Percentiles rank a stretch among this genome's conserved stretches.
Conservation (phyloP, 2,329 filamentous ascomycete genomes). For the Calonectria pseudoturangicola region DNA sequence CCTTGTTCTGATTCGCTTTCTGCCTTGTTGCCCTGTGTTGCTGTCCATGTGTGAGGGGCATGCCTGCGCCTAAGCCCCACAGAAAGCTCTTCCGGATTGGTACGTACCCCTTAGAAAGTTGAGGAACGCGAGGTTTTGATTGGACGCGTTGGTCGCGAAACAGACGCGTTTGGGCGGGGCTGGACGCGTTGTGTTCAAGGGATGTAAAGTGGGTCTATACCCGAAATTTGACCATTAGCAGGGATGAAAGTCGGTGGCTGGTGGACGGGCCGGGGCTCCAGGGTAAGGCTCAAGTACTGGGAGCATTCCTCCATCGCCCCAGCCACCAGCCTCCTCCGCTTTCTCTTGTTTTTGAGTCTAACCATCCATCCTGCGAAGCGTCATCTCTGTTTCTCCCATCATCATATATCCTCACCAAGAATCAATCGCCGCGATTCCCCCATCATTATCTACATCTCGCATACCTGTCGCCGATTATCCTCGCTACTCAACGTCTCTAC, state of each 20-base stretch:
- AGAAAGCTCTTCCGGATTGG: slow-evolving; percentile 13
- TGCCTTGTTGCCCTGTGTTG: background rate
- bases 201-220: slow-evolving; percentile 45
- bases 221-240: slow-evolving; percentile 44
- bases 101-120: slow-evolving; percentile 20
- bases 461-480: slow-evolving; percentile 7
- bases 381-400: slow-evolving; percentile 53
- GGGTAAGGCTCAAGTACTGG: slow-evolving; percentile 48
- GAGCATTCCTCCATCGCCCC: slow-evolving; percentile 44
- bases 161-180: slow-evolving; percentile 52
- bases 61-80: background rate
- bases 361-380: slow-evolving; percentile 50
- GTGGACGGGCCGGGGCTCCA: slow-evolving; percentile 49
- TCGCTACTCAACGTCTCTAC: background rate
- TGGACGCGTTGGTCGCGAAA: slow-evolving; percentile 55
- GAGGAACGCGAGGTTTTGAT: slow-evolving; percentile 44
- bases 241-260: slow-evolving; percentile 51
- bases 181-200: slow-evolving; percentile 48
- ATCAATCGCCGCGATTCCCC: slow-evolving; percentile 45
- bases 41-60: slow-evolving; percentile 31
- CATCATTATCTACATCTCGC: slow-evolving; percentile 36
- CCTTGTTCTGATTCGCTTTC: slow-evolving; percentile 35
- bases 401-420: slow-evolving; percentile 49
- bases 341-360: slow-evolving; percentile 50
- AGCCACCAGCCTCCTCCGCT: slow-evolving; percentile 53